A percentile compares a stretch with the other conserved stretches of the same genome.
These are phyloP conservation scores for Fusarium continuum DNA, from an alignment of 2,329 filamentous ascomycete genomes.

Conservation along the genomic window DNA sequence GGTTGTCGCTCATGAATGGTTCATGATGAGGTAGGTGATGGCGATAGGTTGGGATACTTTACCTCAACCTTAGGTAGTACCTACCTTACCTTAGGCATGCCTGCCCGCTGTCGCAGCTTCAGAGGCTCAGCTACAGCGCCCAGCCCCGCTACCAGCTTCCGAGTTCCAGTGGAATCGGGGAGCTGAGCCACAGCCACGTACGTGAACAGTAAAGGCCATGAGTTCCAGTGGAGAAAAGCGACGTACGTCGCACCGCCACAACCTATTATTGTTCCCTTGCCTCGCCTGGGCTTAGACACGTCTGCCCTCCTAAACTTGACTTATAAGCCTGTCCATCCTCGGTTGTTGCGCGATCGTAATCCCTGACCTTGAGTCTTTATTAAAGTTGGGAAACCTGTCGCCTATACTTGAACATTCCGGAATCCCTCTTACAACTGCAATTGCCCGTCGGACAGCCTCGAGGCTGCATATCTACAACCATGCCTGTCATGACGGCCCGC, in stretches of 20 bases:
- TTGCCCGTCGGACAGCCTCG: conserved; percentile 39
- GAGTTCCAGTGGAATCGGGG: neutral
- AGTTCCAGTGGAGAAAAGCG: conserved; percentile 38
- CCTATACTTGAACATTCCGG: neutral
- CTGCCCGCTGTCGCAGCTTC: neutral
- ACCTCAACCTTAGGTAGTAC: conserved; percentile 1
- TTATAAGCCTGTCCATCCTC: conserved; percentile 37
- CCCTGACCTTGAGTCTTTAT: neutral
- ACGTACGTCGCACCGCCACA: conserved; percentile 43
- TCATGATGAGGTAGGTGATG: conserved; percentile 16
- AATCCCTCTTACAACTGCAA: neutral
- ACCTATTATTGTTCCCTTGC: conserved; percentile 16
- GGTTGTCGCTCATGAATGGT: conserved; percentile 27
- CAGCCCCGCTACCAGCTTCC: conserved; percentile 23
- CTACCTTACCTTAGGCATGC: neutral
- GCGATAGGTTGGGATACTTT: conserved; percentile 16
- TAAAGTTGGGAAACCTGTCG: neutral
- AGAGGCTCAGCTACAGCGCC: conserved; percentile 27
- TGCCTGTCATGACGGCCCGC: conserved; percentile 48
- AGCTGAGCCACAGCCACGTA: conserved; percentile 39
- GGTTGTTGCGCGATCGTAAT: conserved; percentile 16
- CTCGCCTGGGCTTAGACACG: conserved; percentile 31
- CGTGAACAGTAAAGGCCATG: conserved; percentile 22
- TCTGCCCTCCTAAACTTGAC: conserved; percentile 36
- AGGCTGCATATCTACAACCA: conserved; percentile 44